phyloP scores from a whole-genome alignment of 2,329 filamentous ascomycete genomes.

The Torrubiella hemipterigena region DNA sequence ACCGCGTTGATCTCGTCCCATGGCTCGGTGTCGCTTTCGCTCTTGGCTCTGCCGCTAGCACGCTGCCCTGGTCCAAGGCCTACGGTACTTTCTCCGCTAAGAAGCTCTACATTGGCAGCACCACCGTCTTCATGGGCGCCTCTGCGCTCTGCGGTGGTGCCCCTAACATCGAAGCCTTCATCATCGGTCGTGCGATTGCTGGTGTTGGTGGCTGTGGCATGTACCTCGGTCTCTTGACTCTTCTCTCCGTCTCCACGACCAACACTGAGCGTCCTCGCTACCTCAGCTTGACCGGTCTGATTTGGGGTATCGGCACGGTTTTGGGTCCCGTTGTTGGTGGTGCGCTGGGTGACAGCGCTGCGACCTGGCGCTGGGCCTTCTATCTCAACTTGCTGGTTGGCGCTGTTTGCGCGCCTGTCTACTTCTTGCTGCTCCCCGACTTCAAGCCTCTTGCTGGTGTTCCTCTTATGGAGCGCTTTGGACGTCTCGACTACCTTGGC shows the following conservation, averaged over 20 bases:
- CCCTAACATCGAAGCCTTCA: conserved; percentile 26
- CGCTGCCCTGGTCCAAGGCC: conserved; percentile 28
- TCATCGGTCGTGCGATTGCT: conserved; percentile 28
- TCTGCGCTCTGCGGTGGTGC: conserved; percentile 25
- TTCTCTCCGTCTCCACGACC: conserved; percentile 14
- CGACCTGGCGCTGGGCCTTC: conserved; percentile 26
- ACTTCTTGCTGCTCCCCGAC: conserved; percentile 17
- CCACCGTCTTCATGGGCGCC: conserved; percentile 13
- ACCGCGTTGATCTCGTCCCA: conserved; percentile 21
- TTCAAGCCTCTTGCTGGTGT: too few species aligned
- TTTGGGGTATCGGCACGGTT: conserved; percentile 31
- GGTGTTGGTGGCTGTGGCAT: conserved; percentile 27
- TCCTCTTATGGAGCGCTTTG: too few species aligned
- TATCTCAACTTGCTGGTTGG: conserved; percentile 38
- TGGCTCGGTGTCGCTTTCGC: conserved; percentile 26
- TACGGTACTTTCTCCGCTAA: conserved; percentile 30
- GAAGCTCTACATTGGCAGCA: conserved; percentile 16
- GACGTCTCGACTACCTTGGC: too few species aligned
- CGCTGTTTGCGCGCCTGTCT: conserved; percentile 18
- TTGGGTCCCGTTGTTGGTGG: conserved; percentile 35
- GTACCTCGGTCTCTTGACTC: conserved; percentile 18
- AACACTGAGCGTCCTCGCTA: conserved; percentile 14
- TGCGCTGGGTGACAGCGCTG: conserved; percentile 23
- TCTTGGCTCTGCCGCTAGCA: conserved; percentile 24
- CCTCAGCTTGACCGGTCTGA: conserved; percentile 6